Percentiles rank a stretch among this genome's conserved stretches.
phyloP scores from a whole-genome alignment of 352 stramenopile species.

The Globisporangium nunn region DNA sequence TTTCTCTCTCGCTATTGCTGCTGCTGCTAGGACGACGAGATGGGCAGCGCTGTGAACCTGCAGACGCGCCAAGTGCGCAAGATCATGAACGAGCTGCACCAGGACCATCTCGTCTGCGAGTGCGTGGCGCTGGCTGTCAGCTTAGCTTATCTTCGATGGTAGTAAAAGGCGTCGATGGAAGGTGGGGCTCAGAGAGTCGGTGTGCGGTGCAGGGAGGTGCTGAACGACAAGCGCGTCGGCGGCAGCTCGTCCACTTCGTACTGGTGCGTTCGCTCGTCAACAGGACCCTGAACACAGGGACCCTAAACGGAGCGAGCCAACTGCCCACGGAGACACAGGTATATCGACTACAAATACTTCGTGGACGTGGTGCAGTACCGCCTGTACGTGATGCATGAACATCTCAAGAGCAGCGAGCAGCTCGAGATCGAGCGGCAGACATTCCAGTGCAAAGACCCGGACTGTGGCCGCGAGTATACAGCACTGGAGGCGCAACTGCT shows the following conservation, averaged over 20 bases:
- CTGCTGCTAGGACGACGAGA: constrained; percentile 66
- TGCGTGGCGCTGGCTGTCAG: constrained; percentile 19
- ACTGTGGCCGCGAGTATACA: constrained; percentile 84
- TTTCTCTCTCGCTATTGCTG: not conserved
- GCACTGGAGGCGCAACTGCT: constrained; percentile 77
- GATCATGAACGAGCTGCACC: constrained; percentile 85
- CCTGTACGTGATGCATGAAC: constrained; percentile 83
- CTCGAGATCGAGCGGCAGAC: constrained; percentile 84
- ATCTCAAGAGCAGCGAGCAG: constrained; percentile 81
- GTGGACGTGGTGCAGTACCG: constrained; percentile 86
- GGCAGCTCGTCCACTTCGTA: constrained; percentile 86
- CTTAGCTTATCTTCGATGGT: too few species aligned
- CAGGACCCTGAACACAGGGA: not conserved
- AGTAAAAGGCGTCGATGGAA: not conserved
- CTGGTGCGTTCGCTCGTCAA: constrained; percentile 28
- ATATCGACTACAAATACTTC: constrained; percentile 92
- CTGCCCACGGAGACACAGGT: constrained; percentile 18
- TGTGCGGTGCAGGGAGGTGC: constrained; percentile 45
- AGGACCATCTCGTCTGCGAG: constrained; percentile 84
- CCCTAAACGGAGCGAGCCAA: not conserved
- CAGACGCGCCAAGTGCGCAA: constrained; percentile 86
- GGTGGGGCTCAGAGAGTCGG: not conserved
- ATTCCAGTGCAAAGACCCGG: constrained; percentile 79
- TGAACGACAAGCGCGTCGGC: constrained; percentile 81
- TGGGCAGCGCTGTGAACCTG: constrained; percentile 83